A percentile compares a stretch with the other conserved stretches of the same genome.
phyloP scores from a whole-genome alignment of 345 rosid genomes.

The Populus tremula region DNA sequence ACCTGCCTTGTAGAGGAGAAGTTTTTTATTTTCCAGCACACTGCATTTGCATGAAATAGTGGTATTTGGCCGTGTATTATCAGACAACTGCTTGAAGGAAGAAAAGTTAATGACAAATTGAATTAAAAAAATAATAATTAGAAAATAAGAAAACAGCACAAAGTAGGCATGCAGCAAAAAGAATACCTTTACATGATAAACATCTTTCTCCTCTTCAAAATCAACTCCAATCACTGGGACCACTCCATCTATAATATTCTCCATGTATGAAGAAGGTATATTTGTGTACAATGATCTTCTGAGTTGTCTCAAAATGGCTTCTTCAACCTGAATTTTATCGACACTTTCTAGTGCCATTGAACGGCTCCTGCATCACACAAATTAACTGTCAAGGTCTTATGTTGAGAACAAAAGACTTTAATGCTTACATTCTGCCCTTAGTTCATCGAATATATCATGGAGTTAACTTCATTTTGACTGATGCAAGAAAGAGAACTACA shows the following conservation, averaged over 20 bases:
- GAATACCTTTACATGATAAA: slow-evolving; percentile 51
- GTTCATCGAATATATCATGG: too few relatives aligned
- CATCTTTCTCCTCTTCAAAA: slow-evolving; percentile 42
- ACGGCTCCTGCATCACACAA: too few relatives aligned
- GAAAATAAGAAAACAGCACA: not conserved
- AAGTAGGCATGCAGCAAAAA: not conserved
- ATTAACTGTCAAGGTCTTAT: too few relatives aligned
- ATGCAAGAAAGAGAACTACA: too few relatives aligned
- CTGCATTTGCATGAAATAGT: slow-evolving; percentile 55
- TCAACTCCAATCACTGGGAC: slow-evolving; percentile 38
- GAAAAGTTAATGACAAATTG: slow-evolving; percentile 12
- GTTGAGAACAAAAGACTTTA: too few relatives aligned
- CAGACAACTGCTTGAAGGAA: slow-evolving; percentile 41
- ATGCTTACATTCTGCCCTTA: too few relatives aligned
- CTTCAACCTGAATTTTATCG: slow-evolving; percentile 23
- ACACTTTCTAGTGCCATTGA: slow-evolving; percentile 16
- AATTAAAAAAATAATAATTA: not conserved
- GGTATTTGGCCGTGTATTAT: slow-evolving; percentile 20
- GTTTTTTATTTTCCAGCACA: slow-evolving; percentile 40
- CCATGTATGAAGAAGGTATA: slow-evolving; percentile 41
- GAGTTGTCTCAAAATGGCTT: slow-evolving; percentile 25
- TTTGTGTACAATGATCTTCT: slow-evolving; percentile 37
- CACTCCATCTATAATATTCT: slow-evolving; percentile 31
- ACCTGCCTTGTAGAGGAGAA: slow-evolving; percentile 57
- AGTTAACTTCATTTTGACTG: too few relatives aligned